phyloP scores from a whole-genome alignment of 345 rosid species.

The Citrus inodora region DNA sequence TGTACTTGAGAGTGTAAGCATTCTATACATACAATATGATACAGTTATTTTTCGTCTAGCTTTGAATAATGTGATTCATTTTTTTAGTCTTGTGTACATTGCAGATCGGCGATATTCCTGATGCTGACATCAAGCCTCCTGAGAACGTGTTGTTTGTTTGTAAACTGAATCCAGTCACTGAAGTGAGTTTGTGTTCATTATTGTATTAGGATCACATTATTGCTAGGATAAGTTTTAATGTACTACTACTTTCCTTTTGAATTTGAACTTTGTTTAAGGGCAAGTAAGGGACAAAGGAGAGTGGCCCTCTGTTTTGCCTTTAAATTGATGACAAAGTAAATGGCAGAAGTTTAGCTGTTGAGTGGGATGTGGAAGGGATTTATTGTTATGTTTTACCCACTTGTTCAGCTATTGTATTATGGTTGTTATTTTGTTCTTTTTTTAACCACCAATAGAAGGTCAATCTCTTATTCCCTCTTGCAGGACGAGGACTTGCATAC shows the following conservation, averaged over 20 bases:
- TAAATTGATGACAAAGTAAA: neutral
- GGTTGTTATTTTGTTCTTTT: constrained; percentile 1
- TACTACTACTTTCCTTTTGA: constrained; percentile 3
- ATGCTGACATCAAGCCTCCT: constrained; percentile 88
- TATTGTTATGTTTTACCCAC: neutral
- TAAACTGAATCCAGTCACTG: constrained; percentile 95
- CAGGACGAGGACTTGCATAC: constrained; percentile 97
- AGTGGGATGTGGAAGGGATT: neutral
- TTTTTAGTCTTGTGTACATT: constrained; percentile 11
- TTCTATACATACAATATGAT: constrained; percentile 6
- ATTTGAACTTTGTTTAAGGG: neutral
- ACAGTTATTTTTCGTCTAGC: constrained; percentile 4
- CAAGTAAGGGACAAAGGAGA: neutral
- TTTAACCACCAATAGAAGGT: neutral
- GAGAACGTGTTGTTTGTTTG: constrained; percentile 95
- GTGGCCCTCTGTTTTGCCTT: too few relatives aligned
- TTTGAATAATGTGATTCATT: constrained; percentile 1
- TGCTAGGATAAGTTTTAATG: neutral
- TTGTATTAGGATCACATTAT: neutral
- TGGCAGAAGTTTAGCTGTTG: neutral
- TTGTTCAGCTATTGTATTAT: neutral
- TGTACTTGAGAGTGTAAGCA: constrained; percentile 91
- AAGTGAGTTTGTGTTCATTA: constrained; percentile 51
- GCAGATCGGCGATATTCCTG: constrained; percentile 74
- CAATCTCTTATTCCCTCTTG: constrained; percentile 21